phyloP scores from a whole-genome alignment of 75 land plant species.

The Isoetes taiwanensis region DNA sequence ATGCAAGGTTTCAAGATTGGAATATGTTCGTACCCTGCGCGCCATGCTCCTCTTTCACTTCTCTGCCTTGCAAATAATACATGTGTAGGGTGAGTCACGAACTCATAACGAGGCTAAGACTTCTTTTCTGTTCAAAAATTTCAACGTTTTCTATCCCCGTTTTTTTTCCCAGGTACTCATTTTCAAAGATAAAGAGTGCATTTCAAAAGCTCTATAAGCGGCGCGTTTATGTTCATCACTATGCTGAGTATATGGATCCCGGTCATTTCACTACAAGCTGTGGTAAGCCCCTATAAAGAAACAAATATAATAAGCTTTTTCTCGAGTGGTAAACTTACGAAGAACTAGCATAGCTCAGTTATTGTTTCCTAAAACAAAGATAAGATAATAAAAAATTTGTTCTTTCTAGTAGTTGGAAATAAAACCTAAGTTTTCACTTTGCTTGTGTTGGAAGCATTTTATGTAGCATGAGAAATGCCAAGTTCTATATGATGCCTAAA shows the following conservation, averaged over 20 bases:
- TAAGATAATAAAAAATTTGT: no score
- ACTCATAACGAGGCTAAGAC: background rate
- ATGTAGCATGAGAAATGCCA: no score
- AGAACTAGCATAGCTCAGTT: no score
- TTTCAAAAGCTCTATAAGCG: conserved; percentile 21
- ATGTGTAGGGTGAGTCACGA: conserved; percentile 15
- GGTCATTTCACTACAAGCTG: conserved; percentile 9
- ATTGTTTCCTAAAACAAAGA: no score
- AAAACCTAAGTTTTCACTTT: no score
- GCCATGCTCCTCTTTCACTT: conserved; percentile 15
- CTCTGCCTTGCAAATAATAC: conserved; percentile 30
- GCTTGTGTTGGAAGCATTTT: no score
- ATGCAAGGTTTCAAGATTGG: conserved; percentile 25
- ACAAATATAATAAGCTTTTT: no score
- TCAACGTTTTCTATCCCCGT: background rate
- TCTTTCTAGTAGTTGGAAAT: no score
- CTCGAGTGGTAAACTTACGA: no score
- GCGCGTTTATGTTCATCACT: conserved; percentile 27
- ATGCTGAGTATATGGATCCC: conserved; percentile 23
- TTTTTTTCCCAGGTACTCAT: conserved; percentile 13
- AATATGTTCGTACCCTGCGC: conserved; percentile 17
- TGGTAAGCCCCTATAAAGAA: conserved; percentile 5
- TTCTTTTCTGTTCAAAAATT: background rate
- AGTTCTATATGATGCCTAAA: no score
- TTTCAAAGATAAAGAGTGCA: conserved; percentile 17